These are phyloP conservation scores for Phytophthora syringae DNA, from an alignment of 352 stramenopile species.

Conservation along the genomic window DNA sequence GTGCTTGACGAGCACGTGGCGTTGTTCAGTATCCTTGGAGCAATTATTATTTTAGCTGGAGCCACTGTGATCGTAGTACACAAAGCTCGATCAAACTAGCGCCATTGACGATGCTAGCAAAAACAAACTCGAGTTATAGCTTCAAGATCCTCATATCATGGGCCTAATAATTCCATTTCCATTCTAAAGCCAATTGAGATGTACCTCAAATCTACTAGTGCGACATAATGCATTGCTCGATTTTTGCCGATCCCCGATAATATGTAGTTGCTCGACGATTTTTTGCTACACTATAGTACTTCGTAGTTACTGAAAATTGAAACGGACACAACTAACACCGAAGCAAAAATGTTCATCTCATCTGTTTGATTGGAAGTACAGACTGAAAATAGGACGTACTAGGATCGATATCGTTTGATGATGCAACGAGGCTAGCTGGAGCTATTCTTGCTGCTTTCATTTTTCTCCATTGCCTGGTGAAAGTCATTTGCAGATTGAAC, in stretches of 20 bases:
- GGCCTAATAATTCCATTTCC: too few species aligned
- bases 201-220: too few species aligned
- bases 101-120: too few species aligned
- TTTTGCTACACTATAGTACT: background rate
- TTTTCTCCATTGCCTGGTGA: background rate
- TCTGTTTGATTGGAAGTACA: conserved; percentile 19
- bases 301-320: background rate
- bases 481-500: conserved; percentile 17
- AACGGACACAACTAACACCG: background rate
- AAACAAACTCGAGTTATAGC: too few species aligned
- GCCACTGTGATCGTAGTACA: conserved; percentile 49
- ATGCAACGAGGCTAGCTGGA: background rate
- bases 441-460: conserved; percentile 20
- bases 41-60: conserved; percentile 45
- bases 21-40: conserved; percentile 55
- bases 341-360: conserved; percentile 24
- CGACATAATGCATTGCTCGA: too few species aligned
- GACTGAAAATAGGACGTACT: conserved; percentile 31
- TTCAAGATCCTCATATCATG: too few species aligned
- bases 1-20: conserved; percentile 41
- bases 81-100: conserved; percentile 11
- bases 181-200: too few species aligned
- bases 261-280: too few species aligned
- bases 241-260: too few species aligned
- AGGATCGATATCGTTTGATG: conserved; percentile 1